Base-by-base conservation (phyloP, 2,329 filamentous ascomycete genomes). In the Dactylonectria estremocensis region DNA sequence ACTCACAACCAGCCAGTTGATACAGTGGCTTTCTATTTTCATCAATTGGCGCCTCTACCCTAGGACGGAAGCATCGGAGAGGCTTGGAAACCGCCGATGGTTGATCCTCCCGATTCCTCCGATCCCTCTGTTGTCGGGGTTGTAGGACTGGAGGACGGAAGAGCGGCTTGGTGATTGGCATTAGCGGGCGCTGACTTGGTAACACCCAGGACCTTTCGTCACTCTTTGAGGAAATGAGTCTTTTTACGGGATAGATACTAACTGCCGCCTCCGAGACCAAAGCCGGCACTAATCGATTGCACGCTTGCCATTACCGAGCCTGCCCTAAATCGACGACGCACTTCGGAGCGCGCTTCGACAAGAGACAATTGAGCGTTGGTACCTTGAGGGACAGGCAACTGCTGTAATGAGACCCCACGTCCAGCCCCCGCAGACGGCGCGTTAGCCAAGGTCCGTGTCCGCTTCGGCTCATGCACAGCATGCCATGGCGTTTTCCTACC, bases 401-500 rank as follows among this genome's bases (percentile, higher is more conserved):
- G 24, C 24, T 28, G n/a, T n/a, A 28, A 28, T 28, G 7, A 28
- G 7, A 28, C 24, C 24, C 24, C 24, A 28, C 24, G 24, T 28
- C 24, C 24, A 28, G 24, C 24, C 24, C 16, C 3, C 37, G 37
- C 37, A 6, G 37, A 40, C 37, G 11, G 37, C 37, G 37, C 16
- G 6, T 40, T 13, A 14, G 37, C 11, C 37, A 40, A 40, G 28
- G 50, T 10, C 40, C 50, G 31, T 24, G 57, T 40, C 20, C 22
- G 2, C 28, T 28, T 52, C 46, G 57, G 57, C 57, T 52, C 45
- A 60, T 60, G 57, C 57, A 60, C 57, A 20, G 57, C 57, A 60
- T 60, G 33, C 14, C 20, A 60, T 52, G 20, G 46, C 57, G 13
- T 60, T 52, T 22, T 31, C 14, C 14, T 40, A 31, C 31, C 18